phyloP scores from a whole-genome alignment of 495 filamentous ascomycete genomes.

The Monascus purpureus region DNA sequence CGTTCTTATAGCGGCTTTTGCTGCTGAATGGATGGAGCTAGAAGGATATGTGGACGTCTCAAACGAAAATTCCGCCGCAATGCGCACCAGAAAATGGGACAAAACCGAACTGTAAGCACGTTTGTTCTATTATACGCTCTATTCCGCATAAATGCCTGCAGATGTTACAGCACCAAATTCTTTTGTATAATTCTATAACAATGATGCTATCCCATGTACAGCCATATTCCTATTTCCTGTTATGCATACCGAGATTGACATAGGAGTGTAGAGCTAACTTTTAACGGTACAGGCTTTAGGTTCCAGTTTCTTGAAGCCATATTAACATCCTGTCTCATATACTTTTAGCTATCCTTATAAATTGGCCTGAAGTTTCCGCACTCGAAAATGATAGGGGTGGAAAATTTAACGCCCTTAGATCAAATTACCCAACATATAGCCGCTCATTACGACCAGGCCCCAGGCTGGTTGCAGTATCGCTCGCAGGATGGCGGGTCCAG shows the following conservation, averaged over 20 bases:
- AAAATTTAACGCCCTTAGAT: too few relatives aligned
- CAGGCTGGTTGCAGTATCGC: slow-evolving; percentile 33
- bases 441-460: slow-evolving; percentile 34
- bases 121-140: slow-evolving; percentile 4
- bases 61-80: slow-evolving; percentile 1
- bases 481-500: slow-evolving; percentile 39
- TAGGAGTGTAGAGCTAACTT: too few relatives aligned
- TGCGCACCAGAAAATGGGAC: slow-evolving; percentile 7
- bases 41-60: slow-evolving; percentile 45
- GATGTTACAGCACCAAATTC: not conserved
- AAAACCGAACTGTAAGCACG: slow-evolving; percentile 36
- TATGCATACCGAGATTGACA: too few relatives aligned
- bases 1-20: slow-evolving; percentile 66
- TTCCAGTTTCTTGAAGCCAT: too few relatives aligned
- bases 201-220: too few relatives aligned
- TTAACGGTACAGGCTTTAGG: too few relatives aligned
- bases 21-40: slow-evolving; percentile 86
- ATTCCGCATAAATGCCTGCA: not conserved
- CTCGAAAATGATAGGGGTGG: too few relatives aligned
- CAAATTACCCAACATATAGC: slow-evolving; percentile 31
- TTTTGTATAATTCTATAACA: slow-evolving; percentile 5
- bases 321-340: too few relatives aligned
- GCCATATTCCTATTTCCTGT: not conserved
- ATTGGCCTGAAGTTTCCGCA: not conserved
- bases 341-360: slow-evolving; percentile 2